Conservation (phyloP, 176 grass and related monocot genomes). For the Rhynchospora breviuscula region DNA sequence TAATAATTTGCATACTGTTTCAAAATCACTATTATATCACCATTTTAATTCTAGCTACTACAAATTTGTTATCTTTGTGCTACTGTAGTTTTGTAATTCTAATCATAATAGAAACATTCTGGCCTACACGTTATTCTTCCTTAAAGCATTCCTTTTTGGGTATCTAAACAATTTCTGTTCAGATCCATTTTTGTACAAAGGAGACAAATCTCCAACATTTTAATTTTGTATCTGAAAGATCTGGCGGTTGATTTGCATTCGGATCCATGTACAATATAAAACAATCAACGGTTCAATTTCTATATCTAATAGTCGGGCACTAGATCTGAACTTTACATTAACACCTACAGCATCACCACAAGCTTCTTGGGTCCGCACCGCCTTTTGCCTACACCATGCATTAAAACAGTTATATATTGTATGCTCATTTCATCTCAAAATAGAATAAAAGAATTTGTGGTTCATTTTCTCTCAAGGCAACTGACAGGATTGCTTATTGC, state of each 20-base stretch:
- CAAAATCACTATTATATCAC: no score
- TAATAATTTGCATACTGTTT: no score
- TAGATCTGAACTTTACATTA: background rate
- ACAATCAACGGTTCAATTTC: background rate
- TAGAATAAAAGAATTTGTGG: conserved; percentile 11
- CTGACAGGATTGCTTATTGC: conserved; percentile 12
- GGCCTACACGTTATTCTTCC: no score
- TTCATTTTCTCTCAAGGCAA: conserved; percentile 11
- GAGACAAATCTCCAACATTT: background rate
- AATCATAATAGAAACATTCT: no score
- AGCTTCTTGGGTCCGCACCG: background rate
- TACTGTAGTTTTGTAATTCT: no score
- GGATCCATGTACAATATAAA: background rate
- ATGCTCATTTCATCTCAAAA: conserved; percentile 1
- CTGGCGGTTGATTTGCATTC: background rate
- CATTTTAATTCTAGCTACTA: no score
- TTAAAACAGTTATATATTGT: conserved; percentile 2
- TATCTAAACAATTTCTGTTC: no score
- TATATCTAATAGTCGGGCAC: background rate
- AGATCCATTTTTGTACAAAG: no score
- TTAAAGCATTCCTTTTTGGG: no score
- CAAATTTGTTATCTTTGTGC: no score
- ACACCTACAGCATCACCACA: background rate
- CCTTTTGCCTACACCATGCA: background rate
- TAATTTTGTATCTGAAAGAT: background rate